These are phyloP conservation scores for Mychonastes homosphaera DNA, from an alignment of 139 green algal species.

Conservation along the genomic window DNA sequence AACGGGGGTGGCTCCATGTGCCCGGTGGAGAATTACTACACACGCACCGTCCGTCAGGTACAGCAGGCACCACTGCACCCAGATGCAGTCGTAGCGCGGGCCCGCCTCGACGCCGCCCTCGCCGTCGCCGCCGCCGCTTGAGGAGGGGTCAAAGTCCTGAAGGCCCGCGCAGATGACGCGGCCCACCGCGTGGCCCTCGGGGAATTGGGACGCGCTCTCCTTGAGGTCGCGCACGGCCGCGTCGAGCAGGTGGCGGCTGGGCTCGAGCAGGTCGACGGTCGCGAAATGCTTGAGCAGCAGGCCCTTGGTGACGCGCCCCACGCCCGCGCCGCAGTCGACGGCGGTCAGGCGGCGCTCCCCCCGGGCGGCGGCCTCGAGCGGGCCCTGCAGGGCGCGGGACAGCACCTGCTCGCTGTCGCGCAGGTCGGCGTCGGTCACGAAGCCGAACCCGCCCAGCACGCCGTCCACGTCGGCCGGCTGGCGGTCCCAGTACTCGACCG, in stretches of 20 bases:
- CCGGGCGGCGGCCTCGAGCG: conserved; percentile 38
- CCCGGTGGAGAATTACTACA: neutral
- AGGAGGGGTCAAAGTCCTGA: conserved; percentile 41
- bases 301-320: conserved; percentile 77
- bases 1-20: neutral
- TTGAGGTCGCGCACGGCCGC: conserved; percentile 24
- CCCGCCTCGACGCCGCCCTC: neutral
- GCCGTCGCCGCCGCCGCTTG: neutral
- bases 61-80: conserved; percentile 65
- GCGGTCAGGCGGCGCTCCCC: conserved; percentile 26
- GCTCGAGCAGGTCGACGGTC: conserved; percentile 79
- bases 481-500: conserved; percentile 58
- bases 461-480: conserved; percentile 61
- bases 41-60: conserved; percentile 84
- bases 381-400: conserved; percentile 27
- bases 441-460: conserved; percentile 75
- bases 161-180: conserved; percentile 32
- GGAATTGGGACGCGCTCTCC: neutral
- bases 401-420: conserved; percentile 61
- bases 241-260: conserved; percentile 51
- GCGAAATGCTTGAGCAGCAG: conserved; percentile 80
- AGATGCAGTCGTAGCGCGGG: conserved; percentile 41
- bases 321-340: conserved; percentile 90
- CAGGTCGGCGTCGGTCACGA: conserved; percentile 66
- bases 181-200: conserved; percentile 9